phyloP scores from a whole-genome alignment of 1,284 basidiomycete species.

The Trichosporon sp. region DNA sequence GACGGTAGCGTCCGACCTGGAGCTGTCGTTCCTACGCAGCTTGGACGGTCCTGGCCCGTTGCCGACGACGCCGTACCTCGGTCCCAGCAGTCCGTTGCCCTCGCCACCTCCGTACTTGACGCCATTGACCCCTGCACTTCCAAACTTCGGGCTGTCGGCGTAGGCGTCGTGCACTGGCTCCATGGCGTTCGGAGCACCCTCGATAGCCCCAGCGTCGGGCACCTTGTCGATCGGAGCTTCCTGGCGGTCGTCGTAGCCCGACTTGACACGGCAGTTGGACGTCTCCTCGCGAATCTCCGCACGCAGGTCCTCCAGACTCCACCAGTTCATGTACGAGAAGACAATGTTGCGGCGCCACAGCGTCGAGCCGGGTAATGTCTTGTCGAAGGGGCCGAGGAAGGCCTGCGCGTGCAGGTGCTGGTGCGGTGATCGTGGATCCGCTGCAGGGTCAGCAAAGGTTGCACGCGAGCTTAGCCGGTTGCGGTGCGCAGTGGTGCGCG shows the following conservation, averaged over 20 bases:
- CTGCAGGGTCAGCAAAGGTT: constrained; percentile 24
- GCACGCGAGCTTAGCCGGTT: no score
- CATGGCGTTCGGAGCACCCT: constrained; percentile 9
- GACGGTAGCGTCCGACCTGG: background rate
- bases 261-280: constrained; percentile 46
- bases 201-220: constrained; percentile 35
- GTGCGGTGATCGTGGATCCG: constrained; percentile 41
- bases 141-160: background rate
- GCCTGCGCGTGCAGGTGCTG: constrained; percentile 45
- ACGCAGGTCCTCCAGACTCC: constrained; percentile 42
- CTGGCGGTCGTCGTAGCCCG: constrained; percentile 35
- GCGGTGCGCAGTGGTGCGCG: no score
- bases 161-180: background rate
- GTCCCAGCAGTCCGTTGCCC: no score
- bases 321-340: constrained; percentile 43
- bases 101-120: no score
- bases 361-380: constrained; percentile 31
- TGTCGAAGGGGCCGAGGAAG: constrained; percentile 38
- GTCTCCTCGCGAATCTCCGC: constrained; percentile 47
- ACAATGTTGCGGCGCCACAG: constrained; percentile 43
- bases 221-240: constrained; percentile 39
- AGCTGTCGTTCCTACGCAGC: background rate
- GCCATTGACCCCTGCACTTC: no score
- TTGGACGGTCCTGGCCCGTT: background rate
- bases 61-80: background rate